Percentiles rank a stretch among this genome's conserved stretches.
Evolutionary conservation across 2,329 filamentous ascomycete genomes (phyloP).

Genomic region (Talaromyces piceae): DNA sequence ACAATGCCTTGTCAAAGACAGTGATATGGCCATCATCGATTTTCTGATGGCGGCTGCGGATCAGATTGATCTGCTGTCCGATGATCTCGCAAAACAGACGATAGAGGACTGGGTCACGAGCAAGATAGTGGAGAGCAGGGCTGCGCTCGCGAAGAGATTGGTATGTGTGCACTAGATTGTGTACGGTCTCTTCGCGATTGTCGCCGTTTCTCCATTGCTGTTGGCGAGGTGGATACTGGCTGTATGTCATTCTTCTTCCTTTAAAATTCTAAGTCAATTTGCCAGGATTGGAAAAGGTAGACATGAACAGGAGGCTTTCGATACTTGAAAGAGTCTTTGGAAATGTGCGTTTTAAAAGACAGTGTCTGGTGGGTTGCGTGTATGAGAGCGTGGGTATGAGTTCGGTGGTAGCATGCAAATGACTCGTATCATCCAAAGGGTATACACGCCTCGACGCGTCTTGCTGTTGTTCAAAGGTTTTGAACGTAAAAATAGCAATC

Average conservation of each 20-base stretch:
- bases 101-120: slow-evolving; percentile 18
- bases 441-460: too few relatives aligned
- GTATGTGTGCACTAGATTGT: slow-evolving; percentile 23
- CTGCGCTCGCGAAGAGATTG: slow-evolving; percentile 19
- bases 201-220: not conserved
- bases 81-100: slow-evolving; percentile 25
- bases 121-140: slow-evolving; percentile 22
- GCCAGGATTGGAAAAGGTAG: too few relatives aligned
- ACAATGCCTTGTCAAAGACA: slow-evolving; percentile 34
- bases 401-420: too few relatives aligned
- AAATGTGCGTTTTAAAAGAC: too few relatives aligned
- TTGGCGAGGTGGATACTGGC: not conserved
- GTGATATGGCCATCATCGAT: slow-evolving; percentile 31
- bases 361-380: too few relatives aligned
- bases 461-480: too few relatives aligned
- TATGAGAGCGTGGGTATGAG: too few relatives aligned
- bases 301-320: too few relatives aligned
- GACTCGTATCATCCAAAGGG: too few relatives aligned
- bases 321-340: too few relatives aligned
- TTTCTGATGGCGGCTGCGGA: slow-evolving; percentile 28
- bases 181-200: slow-evolving; percentile 14
- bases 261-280: too few relatives aligned
- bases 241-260: not conserved
- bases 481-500: too few relatives aligned
- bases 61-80: slow-evolving; percentile 26